phyloP scores from a whole-genome alignment of 1,284 basidiomycete genomes.

The Moesziomyces sp. region DNA sequence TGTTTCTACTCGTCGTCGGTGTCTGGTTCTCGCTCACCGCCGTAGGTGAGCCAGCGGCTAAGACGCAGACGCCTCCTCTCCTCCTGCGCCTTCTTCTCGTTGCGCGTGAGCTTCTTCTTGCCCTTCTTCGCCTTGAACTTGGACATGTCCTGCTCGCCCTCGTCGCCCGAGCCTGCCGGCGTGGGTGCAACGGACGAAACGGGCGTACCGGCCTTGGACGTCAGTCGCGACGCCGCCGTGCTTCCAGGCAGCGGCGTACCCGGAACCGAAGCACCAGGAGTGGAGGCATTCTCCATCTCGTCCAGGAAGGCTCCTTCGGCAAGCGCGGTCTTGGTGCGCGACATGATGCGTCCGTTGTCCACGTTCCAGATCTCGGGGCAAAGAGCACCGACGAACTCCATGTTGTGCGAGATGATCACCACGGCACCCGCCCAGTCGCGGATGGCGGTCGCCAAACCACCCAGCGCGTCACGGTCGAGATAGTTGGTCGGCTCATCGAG shows the following conservation, averaged over 20 bases:
- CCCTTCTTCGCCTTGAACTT: slow-evolving; percentile 67
- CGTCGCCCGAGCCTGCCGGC: slow-evolving; percentile 70
- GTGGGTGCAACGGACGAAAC: slow-evolving; percentile 67
- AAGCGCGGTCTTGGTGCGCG: slow-evolving; percentile 85
- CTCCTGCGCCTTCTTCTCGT: slow-evolving; percentile 67
- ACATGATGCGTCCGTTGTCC: slow-evolving; percentile 81
- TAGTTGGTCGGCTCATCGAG: slow-evolving; percentile 88
- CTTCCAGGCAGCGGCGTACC: slow-evolving; percentile 70
- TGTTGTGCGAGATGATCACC: slow-evolving; percentile 95
- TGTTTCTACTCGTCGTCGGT: slow-evolving; percentile 60
- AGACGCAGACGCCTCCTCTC: slow-evolving; percentile 63
- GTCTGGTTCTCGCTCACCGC: slow-evolving; percentile 64
- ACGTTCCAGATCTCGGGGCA: slow-evolving; percentile 74
- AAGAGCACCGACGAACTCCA: slow-evolving; percentile 66
- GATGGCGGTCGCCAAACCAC: slow-evolving; percentile 94
- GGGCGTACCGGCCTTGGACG: slow-evolving; percentile 67
- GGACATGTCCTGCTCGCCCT: slow-evolving; percentile 67
- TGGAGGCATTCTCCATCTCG: slow-evolving; percentile 70
- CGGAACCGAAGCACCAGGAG: slow-evolving; percentile 78
- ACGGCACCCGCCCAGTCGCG: slow-evolving; percentile 96
- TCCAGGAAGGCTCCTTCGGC: slow-evolving; percentile 80
- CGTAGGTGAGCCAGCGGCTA: slow-evolving; percentile 63
- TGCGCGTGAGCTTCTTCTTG: slow-evolving; percentile 67
- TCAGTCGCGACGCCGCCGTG: slow-evolving; percentile 68
- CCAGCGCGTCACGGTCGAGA: slow-evolving; percentile 74